Evolutionary conservation across 805 yeast genomes (phyloP).

Genomic region (Metschnikowia similis): DNA sequence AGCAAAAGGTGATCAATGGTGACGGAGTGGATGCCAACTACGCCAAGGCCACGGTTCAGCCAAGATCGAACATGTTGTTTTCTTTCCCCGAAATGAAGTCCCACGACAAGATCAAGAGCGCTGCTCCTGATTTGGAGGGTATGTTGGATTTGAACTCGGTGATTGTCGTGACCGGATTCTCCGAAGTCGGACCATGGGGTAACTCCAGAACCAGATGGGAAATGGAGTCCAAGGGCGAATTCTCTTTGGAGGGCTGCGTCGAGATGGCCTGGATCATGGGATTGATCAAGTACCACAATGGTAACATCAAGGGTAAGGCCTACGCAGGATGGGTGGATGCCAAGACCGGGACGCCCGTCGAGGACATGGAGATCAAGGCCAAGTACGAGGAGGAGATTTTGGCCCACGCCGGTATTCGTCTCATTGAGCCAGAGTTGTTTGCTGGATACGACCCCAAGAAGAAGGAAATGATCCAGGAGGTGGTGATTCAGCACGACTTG

Average conservation of each 20-base stretch:
- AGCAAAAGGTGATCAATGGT: conserved; percentile 81
- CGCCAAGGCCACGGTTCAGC: conserved; percentile 72
- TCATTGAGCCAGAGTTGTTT: conserved; percentile 93
- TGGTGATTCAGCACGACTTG: conserved; percentile 92
- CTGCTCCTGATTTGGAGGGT: conserved; percentile 78
- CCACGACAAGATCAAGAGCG: conserved; percentile 64
- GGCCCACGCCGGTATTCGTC: conserved; percentile 94
- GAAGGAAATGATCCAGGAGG: conserved; percentile 92
- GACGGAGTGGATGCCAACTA: conserved; percentile 83
- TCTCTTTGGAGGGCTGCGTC: conserved; percentile 94
- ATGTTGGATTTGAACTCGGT: conserved; percentile 88
- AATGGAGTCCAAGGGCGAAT: conserved; percentile 94
- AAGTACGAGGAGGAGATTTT: conserved; percentile 87
- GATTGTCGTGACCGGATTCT: conserved; percentile 94
- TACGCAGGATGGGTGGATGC: conserved; percentile 98
- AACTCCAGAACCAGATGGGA: conserved; percentile 99
- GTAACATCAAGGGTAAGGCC: conserved; percentile 81
- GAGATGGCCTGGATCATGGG: conserved; percentile 99
- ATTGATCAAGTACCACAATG: conserved; percentile 90
- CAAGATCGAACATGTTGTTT: conserved; percentile 92
- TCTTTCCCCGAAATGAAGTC: conserved; percentile 87
- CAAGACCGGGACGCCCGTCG: conserved; percentile 88
- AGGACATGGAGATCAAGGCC: conserved; percentile 87
- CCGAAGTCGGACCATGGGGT: conserved; percentile 99
- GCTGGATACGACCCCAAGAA: conserved; percentile 91